These are phyloP conservation scores for Aspergillus hancockii DNA, from an alignment of 495 filamentous ascomycete genomes.

Conservation along the genomic window DNA sequence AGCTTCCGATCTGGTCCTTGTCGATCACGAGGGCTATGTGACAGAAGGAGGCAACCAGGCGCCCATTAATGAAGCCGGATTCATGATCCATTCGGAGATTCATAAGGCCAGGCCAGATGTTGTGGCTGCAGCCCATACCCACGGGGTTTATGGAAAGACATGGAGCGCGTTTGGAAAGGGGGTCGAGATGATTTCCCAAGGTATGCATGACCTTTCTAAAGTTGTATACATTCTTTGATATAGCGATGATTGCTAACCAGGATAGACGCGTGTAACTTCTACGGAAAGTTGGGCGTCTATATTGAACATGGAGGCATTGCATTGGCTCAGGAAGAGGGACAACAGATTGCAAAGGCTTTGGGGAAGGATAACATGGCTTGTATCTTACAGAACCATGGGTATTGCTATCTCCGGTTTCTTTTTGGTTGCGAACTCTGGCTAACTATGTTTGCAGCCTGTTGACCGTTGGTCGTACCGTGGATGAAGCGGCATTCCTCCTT, in stretches of 20 bases:
- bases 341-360: slow-evolving; percentile 57
- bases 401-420: background rate
- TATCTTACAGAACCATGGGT: slow-evolving; percentile 70
- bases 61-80: slow-evolving; percentile 66
- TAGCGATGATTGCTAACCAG: background rate
- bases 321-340: slow-evolving; percentile 61
- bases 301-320: slow-evolving; percentile 57
- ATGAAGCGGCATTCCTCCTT: slow-evolving; percentile 70
- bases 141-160: slow-evolving; percentile 48
- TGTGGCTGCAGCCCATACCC: slow-evolving; percentile 51
- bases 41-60: slow-evolving; percentile 54
- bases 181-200: slow-evolving; percentile 54
- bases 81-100: slow-evolving; percentile 62
- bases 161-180: slow-evolving; percentile 49
- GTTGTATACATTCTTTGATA: background rate
- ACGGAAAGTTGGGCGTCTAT: slow-evolving; percentile 53
- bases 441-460: slow-evolving; percentile 41
- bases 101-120: slow-evolving; percentile 54
- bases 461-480: slow-evolving; percentile 63
- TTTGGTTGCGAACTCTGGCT: background rate
- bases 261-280: slow-evolving; percentile 59
- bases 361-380: slow-evolving; percentile 62
- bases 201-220: slow-evolving; percentile 13
- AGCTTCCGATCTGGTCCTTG: slow-evolving; percentile 50
- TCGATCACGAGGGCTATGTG: slow-evolving; percentile 50